A percentile compares a stretch with the other conserved stretches of the same genome.
These are phyloP conservation scores for Inga laurina DNA, from an alignment of 306 rosid genomes.

Conservation along the genomic window DNA sequence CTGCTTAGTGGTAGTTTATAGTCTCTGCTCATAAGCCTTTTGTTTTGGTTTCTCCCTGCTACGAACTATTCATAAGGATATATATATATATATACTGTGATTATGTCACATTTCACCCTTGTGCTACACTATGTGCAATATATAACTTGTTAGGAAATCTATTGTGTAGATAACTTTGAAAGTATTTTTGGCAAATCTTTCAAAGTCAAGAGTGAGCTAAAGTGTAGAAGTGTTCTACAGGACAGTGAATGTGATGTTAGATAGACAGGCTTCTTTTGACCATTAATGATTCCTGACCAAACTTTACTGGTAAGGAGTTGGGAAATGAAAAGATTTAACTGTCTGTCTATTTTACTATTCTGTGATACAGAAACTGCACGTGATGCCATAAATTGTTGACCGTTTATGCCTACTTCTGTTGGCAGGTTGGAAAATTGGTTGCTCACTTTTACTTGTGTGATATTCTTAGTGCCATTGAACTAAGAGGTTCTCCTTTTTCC, in stretches of 20 bases:
- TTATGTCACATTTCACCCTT: constrained; percentile 46
- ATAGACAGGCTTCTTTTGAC: neutral
- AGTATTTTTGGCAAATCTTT: neutral
- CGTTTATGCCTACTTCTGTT: neutral
- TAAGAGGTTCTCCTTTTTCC: no score
- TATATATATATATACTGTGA: constrained; percentile 72
- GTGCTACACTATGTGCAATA: constrained; percentile 52
- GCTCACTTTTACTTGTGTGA: neutral
- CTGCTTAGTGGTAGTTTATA: constrained; percentile 52
- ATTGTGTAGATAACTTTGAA: constrained; percentile 41
- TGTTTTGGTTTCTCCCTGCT: constrained; percentile 35
- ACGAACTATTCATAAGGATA: constrained; percentile 52
- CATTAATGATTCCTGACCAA: constrained; percentile 13
- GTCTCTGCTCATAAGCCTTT: constrained; percentile 37
- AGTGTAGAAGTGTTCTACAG: neutral
- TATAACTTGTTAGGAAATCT: constrained; percentile 58
- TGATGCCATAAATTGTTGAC: constrained; percentile 25
- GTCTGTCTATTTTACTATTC: neutral
- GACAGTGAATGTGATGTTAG: constrained; percentile 13
- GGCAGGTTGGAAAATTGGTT: neutral
- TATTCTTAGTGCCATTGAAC: no score
- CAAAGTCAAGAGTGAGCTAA: constrained; percentile 2
- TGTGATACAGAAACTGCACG: constrained; percentile 7
- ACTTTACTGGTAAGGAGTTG: constrained; percentile 19
- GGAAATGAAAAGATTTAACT: neutral